Evolutionary conservation across 164 flowering plant species (phyloP), one percentile per base, ranked within the genome.

Genomic region (Vitis labrusca): DNA sequence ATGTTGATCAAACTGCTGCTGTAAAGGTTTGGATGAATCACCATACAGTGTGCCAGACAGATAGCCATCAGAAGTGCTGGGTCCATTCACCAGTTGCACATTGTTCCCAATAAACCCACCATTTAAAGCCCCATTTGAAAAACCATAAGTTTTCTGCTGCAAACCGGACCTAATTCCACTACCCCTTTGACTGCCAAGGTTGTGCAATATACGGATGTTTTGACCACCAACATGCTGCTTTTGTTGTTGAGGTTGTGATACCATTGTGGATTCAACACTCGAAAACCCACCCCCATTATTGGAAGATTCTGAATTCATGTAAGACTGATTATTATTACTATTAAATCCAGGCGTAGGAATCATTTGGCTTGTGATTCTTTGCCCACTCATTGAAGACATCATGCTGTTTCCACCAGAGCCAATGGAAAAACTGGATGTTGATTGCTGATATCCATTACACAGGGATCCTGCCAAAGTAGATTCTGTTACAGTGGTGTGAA

Each of bases 261-360:
- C 74, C 76, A 76, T 69, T 7, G 86, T 58, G 65, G 97, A 82
- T 47, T 93, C 95, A 82, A 76, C 81, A 73, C 76, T 76, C 14
- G 99, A 81, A 78, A 84, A 80, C 55, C 89, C 90, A 72, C 83
- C 80, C 56, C 79, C 73, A 68, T 73, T 84, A 77, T 50, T 88
- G 58, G 89, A 72, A 67, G 85, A 62, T 49, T 91, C 97, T 53
- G 84, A 7, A 76, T 82, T 93, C 81, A 79, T 70, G 56, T 82
- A 77, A 55, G 89, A 68, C 61, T 85, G 89, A 67, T 79, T 77
- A 67, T 69, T 76, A 49, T 50, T 79, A 50, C 37, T 84, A 76
- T 70, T 89, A 72, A 91, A 82, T 70, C 98, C 97, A 56, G 98
- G 98, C 32, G 99, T 93, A 60, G 98, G 98, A 67, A 96, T 96